Evolutionary conservation across 495 filamentous ascomycete species (phyloP).

Genomic region (Penicillium coffeae): DNA sequence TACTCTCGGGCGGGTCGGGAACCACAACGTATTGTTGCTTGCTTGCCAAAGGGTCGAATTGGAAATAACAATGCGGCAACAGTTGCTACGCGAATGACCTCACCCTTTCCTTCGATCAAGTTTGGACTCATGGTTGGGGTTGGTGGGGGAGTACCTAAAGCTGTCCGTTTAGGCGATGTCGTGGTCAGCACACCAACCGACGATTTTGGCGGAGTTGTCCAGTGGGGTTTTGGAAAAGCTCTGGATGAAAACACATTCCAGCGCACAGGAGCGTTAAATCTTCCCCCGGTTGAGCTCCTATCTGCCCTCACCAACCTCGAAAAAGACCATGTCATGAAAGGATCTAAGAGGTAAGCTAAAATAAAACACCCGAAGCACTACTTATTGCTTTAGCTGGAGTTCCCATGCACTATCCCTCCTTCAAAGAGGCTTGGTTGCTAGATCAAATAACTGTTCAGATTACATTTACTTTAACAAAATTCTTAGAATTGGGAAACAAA

Average conservation of each 20-base stretch:
- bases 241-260: neutral
- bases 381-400: too few relatives aligned
- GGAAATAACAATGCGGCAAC: neutral
- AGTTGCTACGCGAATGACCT: slow-evolving; percentile 1
- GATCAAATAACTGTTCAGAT: too few relatives aligned
- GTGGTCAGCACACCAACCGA: neutral
- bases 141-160: neutral
- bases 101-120: neutral
- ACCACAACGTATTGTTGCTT: slow-evolving; percentile 4
- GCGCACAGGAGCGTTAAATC: neutral
- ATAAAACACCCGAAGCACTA: too few relatives aligned
- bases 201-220: neutral
- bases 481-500: too few relatives aligned
- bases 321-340: too few relatives aligned
- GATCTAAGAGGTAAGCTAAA: too few relatives aligned
- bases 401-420: too few relatives aligned
- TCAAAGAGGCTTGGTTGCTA: too few relatives aligned
- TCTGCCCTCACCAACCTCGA: neutral
- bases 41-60: neutral
- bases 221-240: neutral
- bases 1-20: neutral
- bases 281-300: neutral
- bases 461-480: too few relatives aligned
- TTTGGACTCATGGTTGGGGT: slow-evolving; percentile 3
- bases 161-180: neutral